Evolutionary conservation across 768 basidiomycete genomes (phyloP).

Genomic region (Inosperma sp.): DNA sequence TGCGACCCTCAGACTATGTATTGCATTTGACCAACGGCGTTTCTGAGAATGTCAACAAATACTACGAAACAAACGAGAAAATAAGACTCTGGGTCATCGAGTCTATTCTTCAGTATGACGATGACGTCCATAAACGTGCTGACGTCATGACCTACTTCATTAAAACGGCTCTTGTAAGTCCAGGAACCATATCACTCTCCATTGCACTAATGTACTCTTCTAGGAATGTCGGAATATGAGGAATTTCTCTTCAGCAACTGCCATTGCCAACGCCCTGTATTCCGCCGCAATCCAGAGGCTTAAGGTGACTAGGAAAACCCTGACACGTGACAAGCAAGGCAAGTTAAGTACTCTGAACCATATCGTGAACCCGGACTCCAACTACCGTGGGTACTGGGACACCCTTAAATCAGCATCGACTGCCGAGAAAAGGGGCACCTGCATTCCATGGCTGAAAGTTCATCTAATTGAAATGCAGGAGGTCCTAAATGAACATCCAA

Average conservation of each 20-base stretch:
- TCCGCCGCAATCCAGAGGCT: slow-evolving; percentile 36
- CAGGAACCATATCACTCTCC: too few species aligned
- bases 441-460: slow-evolving; percentile 15
- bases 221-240: slow-evolving; percentile 43
- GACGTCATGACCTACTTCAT: slow-evolving; percentile 42
- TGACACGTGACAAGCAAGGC: slow-evolving; percentile 24
- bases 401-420: slow-evolving; percentile 24
- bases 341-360: slow-evolving; percentile 31
- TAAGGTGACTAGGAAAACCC: slow-evolving; percentile 29
- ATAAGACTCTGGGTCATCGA: slow-evolving; percentile 38
- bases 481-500: slow-evolving; percentile 27
- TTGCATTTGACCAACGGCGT: slow-evolving; percentile 31
- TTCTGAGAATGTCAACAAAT: slow-evolving; percentile 29
- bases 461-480: slow-evolving; percentile 35
- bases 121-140: slow-evolving; percentile 31
- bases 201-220: too few species aligned
- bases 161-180: slow-evolving; percentile 32
- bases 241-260: slow-evolving; percentile 42
- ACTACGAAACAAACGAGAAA: slow-evolving; percentile 34
- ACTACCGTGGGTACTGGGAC: slow-evolving; percentile 35
- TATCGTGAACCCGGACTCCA: slow-evolving; percentile 30
- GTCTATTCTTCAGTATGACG: slow-evolving; percentile 39
- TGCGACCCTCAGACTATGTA: slow-evolving; percentile 41
- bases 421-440: slow-evolving; percentile 7
- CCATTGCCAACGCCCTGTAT: slow-evolving; percentile 39